phyloP scores from a whole-genome alignment of 176 grass and related monocot genomes.

The Neostapfia colusana region DNA sequence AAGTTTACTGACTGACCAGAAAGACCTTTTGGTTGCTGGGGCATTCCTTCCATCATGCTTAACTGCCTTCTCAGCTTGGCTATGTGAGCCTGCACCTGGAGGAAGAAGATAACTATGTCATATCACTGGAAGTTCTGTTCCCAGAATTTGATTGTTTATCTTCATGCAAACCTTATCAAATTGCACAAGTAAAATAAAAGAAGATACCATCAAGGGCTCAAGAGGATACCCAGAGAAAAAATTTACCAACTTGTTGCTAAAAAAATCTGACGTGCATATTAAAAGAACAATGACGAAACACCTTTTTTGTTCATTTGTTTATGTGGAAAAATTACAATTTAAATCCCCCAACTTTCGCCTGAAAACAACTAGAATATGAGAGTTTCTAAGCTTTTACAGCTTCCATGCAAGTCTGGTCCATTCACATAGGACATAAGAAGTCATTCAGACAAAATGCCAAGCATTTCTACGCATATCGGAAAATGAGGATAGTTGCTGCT shows the following conservation, averaged over 20 bases:
- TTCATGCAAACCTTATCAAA: background rate
- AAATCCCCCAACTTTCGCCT: background rate
- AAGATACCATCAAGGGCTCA: background rate
- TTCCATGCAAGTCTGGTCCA: background rate
- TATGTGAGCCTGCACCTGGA: slow-evolving; percentile 87
- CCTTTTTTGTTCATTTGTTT: background rate
- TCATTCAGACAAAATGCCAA: background rate
- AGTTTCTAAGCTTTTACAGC: background rate
- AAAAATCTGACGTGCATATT: slow-evolving; percentile 1
- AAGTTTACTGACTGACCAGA: slow-evolving; percentile 73
- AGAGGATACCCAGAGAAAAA: background rate
- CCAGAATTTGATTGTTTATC: background rate
- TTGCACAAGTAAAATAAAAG: slow-evolving; percentile 12
- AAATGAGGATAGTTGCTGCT: slow-evolving; percentile 18
- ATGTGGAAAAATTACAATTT: background rate
- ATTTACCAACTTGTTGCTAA: background rate
- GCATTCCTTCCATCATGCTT: slow-evolving; percentile 80
- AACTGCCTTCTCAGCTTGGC: slow-evolving; percentile 92
- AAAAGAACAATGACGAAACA: background rate
- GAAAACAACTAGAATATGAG: background rate
- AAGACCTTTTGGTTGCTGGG: slow-evolving; percentile 63
- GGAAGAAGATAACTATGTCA: slow-evolving; percentile 15
- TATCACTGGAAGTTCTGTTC: background rate
- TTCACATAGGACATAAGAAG: background rate
- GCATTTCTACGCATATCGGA: background rate